Conservation (phyloP, 2,329 filamentous ascomycete species). For the Dactylellina cionopaga region DNA sequence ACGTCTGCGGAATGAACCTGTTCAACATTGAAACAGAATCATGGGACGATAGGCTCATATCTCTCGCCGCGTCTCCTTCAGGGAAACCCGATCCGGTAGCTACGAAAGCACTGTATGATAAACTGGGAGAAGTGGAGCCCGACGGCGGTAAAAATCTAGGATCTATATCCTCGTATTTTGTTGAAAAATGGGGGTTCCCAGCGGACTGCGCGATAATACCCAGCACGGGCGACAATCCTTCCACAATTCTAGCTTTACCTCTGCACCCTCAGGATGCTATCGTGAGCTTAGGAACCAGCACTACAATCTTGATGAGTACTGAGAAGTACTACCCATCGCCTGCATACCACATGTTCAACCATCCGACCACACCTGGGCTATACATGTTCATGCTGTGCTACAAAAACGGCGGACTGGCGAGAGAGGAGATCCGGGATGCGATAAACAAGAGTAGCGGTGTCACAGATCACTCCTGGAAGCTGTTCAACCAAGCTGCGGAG, state of each 20-base stretch:
- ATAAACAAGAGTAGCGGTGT: slow-evolving; percentile 69
- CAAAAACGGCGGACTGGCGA: slow-evolving; percentile 94
- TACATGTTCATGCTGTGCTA: slow-evolving; percentile 99
- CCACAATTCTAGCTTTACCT: slow-evolving; percentile 90
- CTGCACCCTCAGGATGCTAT: slow-evolving; percentile 89
- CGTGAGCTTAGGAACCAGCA: slow-evolving; percentile 92
- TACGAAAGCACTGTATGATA: slow-evolving; percentile 73
- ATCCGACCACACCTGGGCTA: slow-evolving; percentile 85
- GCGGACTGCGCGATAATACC: slow-evolving; percentile 78
- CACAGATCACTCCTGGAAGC: slow-evolving; percentile 73
- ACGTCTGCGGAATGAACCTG: slow-evolving; percentile 95
- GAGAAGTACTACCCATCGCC: slow-evolving; percentile 89
- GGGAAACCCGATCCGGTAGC: slow-evolving; percentile 67
- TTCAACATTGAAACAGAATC: slow-evolving; percentile 82
- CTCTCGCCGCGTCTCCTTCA: slow-evolving; percentile 69
- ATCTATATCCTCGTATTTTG: slow-evolving; percentile 79
- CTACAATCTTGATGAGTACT: slow-evolving; percentile 97
- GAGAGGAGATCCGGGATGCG: slow-evolving; percentile 85
- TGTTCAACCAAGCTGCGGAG: slow-evolving; percentile 79
- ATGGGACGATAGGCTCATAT: slow-evolving; percentile 80
- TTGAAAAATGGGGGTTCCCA: slow-evolving; percentile 77
- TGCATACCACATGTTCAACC: slow-evolving; percentile 97
- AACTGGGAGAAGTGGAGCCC: slow-evolving; percentile 80
- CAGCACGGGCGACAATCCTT: slow-evolving; percentile 95
- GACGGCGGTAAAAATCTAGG: slow-evolving; percentile 86